Percentiles rank a stretch among this genome's conserved stretches.
These are phyloP conservation scores for Forsythia suspensa DNA, from an alignment of 257 asterid species.

Conservation along the genomic window DNA sequence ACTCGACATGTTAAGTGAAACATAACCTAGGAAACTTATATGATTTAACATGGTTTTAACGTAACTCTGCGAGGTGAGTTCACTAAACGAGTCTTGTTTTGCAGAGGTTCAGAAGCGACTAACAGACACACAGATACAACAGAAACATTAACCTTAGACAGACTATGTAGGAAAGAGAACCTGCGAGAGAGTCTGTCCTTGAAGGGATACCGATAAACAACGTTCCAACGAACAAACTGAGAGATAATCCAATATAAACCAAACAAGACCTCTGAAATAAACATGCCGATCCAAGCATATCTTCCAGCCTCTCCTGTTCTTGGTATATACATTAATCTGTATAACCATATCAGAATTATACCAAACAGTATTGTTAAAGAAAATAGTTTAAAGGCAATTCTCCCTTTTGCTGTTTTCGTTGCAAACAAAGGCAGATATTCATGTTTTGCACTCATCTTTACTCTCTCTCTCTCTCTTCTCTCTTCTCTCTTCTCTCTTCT, in stretches of 20 bases:
- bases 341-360: constrained; percentile 38
- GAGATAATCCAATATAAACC: constrained; percentile 67
- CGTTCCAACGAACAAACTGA: constrained; percentile 57
- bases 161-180: constrained; percentile 15
- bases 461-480: background rate
- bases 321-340: constrained; percentile 50
- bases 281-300: constrained; percentile 55
- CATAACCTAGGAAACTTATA: too few relatives aligned
- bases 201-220: constrained; percentile 47
- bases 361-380: constrained; percentile 35
- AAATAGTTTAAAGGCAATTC: constrained; percentile 25
- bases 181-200: constrained; percentile 46
- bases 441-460: constrained; percentile 3
- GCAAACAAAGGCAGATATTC: constrained; percentile 41
- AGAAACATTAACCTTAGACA: too few relatives aligned
- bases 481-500: background rate
- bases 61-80: too few relatives aligned
- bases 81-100: too few relatives aligned
- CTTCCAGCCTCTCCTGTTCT: constrained; percentile 23
- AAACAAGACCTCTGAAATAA: constrained; percentile 46
- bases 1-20: too few relatives aligned
- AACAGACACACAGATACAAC: background rate
- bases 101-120: too few relatives aligned
- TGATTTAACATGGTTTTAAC: too few relatives aligned
- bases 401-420: constrained; percentile 41